Base-by-base conservation (phyloP, 352 stramenopile genomes). In the Hyaloperonospora brassicae region DNA sequence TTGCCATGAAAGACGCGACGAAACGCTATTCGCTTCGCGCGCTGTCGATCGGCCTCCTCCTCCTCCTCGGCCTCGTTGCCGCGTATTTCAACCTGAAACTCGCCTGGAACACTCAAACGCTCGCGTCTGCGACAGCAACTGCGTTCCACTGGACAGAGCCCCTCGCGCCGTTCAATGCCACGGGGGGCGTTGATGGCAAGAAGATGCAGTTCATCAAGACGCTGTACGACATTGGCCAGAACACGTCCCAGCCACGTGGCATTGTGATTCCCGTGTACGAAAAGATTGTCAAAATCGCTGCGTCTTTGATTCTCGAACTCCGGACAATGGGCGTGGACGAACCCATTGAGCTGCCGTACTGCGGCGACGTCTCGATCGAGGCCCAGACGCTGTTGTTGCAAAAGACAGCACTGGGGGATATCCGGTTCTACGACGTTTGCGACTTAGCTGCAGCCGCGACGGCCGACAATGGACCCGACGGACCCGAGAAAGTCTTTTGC, bases 231-330 rank as follows among this genome's bases (percentile, higher is more conserved):
- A n/a, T n/a, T n/a, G n/a, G n/a, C n/a, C 59, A 67, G 24, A 52
- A 36, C 1, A 57, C 39, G 40, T 69, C 63, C 21, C 55, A 17
- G 13, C 63, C 68, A 24, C 66, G 76, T 14, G 76, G 76, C n/a
- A 75, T 86, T 23, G 55, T 86, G 14, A 66, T 86, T 46, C 73
- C 76, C 7, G 51, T 86, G 2, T 83, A 76, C 40, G 72, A 83
- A 9, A 56, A 47, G 22, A 68, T 72, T 36, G 67, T 64, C 5
- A 24, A 51, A 39, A 53, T 84, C 2, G 76, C 66, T 1, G 53
- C 77, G 8, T 84, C 73, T 9, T 56, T 86, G 30, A 67, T 86
- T 46, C 54, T 80, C 39, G 64, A 79, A 25, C 47, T 84, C 21
- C 68, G 73, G 17, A 53, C 44, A 21, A 69, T 76, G 57, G 59